Percentiles rank a stretch among this genome's conserved stretches.
Conservation (phyloP, 345 rosid species). For the Arabis alpina region DNA sequence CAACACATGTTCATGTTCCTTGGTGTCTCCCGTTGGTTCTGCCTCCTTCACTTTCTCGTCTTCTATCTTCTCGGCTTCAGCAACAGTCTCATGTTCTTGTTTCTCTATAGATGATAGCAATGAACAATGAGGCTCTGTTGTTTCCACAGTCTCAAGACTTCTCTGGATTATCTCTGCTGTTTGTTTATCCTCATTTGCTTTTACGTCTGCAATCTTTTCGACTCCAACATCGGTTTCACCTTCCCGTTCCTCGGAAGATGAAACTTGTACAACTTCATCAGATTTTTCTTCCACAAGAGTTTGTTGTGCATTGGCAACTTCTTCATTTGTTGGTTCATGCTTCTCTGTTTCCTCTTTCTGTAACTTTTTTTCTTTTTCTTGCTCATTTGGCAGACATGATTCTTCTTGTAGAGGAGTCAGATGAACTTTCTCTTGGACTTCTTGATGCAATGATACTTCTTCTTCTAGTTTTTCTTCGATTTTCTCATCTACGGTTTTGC, state of each 20-base stretch:
- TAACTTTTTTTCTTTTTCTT: slow-evolving; percentile 11
- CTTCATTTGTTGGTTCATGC: slow-evolving; percentile 29
- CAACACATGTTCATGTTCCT: slow-evolving; percentile 13
- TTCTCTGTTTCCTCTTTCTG: slow-evolving; percentile 14
- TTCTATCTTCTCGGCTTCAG: neutral
- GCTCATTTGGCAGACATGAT: slow-evolving; percentile 3
- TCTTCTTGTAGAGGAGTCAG: slow-evolving; percentile 12
- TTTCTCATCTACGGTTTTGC: slow-evolving; percentile 20
- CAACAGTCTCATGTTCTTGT: neutral
- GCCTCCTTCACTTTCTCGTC: neutral
- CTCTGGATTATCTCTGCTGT: slow-evolving; percentile 14
- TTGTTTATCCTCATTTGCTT: slow-evolving; percentile 26
- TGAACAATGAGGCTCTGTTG: slow-evolving; percentile 30
- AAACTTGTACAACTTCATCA: slow-evolving; percentile 20
- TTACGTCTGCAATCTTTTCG: slow-evolving; percentile 10
- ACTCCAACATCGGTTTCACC: slow-evolving; percentile 26
- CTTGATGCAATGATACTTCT: slow-evolving; percentile 15
- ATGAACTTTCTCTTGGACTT: slow-evolving; percentile 21
- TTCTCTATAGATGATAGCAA: slow-evolving; percentile 16
- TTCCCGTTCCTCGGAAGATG: slow-evolving; percentile 25
- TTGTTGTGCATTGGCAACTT: slow-evolving; percentile 10
- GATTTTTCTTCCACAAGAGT: slow-evolving; percentile 3
- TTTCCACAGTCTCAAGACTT: slow-evolving; percentile 12
- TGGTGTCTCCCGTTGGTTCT: neutral
- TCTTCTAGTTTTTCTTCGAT: slow-evolving; percentile 15